Evolutionary conservation across 2,329 filamentous ascomycete genomes (phyloP), one percentile per base, ranked within the genome.

Genomic region (Ascosphaera acerosa): DNA sequence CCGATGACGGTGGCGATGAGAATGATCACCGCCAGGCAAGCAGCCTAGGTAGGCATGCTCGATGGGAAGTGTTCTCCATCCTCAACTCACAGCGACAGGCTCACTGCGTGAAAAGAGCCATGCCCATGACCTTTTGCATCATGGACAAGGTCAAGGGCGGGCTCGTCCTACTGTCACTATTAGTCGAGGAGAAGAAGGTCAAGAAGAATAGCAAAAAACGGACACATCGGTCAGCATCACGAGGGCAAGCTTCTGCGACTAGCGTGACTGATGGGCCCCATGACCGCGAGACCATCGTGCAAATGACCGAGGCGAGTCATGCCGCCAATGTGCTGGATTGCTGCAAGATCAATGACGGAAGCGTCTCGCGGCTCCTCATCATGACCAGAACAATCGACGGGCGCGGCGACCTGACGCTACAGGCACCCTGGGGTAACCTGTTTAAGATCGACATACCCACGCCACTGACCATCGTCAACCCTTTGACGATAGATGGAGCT

Each of bases 361-460:
- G 61, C 16, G 57, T 74, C 33, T 67, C 70, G 18, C 68, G 70
- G 38, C 72, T 82, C 32, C 52, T 81, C 2, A 67, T 76, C 16
- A 52, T 84, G 10, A 74, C 70, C 3, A 65, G 72, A 40, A 65
- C 67, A 15, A 60, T 62, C 31, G 57, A 67, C 38, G 71, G 72
- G 1, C 61, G 62, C 18, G 63, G 66, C 29, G 67, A 75, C 42
- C 50, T 84, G 10, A 76, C 70, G 39, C 54, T 77, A 6, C 75
- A 81, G 47, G 73, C 73, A 4, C 75, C 74, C 1, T 82, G 76
- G 76, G 70, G 71, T 34, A 62, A 64, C 32, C 58, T 75, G 9
- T 66, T 70, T n/a, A 68, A 67, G 27, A 52, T 81, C n/a, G 55
- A 61, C 0, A 50, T 80, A 2, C 70, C 74, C 2, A 41, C 36